Conservation (phyloP, 768 basidiomycete species). For the Collybiopsis luxurians region DNA sequence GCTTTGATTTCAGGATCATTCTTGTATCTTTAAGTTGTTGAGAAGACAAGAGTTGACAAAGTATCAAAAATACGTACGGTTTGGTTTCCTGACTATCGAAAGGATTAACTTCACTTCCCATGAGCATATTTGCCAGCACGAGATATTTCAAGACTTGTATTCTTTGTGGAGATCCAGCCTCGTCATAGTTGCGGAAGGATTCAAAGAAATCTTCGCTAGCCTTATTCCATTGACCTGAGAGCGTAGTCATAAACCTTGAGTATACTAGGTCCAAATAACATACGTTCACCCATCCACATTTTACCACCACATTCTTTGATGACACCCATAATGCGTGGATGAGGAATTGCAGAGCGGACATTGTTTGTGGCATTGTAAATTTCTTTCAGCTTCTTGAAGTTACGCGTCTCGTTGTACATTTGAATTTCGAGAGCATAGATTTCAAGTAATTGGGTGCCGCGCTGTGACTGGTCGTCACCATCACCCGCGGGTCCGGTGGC, state of each 20-base stretch:
- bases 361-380: constrained; percentile 95
- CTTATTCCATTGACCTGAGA: constrained; percentile 88
- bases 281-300: constrained; percentile 99
- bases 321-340: constrained; percentile 97
- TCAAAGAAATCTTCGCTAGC: constrained; percentile 99
- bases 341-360: constrained; percentile 94
- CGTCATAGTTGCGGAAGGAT: constrained; percentile 97
- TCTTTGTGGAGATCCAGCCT: constrained; percentile 93
- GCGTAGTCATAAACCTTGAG: not conserved
- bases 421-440: constrained; percentile 99
- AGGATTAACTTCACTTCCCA: constrained; percentile 97
- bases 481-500: constrained; percentile 61
- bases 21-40: constrained; percentile 65
- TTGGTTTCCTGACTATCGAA: constrained; percentile 99
- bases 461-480: constrained; percentile 79
- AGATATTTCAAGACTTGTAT: constrained; percentile 99
- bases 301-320: constrained; percentile 99
- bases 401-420: constrained; percentile 97
- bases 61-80: constrained; percentile 51
- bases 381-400: constrained; percentile 96
- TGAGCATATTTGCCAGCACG: constrained; percentile 96
- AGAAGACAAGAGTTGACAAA: not conserved
- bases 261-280: constrained; percentile 19
- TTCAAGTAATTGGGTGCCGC: constrained; percentile 91
- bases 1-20: constrained; percentile 95